phyloP scores from a whole-genome alignment of 2,329 filamentous ascomycete species.

The Phyllosticta citribraziliensis region DNA sequence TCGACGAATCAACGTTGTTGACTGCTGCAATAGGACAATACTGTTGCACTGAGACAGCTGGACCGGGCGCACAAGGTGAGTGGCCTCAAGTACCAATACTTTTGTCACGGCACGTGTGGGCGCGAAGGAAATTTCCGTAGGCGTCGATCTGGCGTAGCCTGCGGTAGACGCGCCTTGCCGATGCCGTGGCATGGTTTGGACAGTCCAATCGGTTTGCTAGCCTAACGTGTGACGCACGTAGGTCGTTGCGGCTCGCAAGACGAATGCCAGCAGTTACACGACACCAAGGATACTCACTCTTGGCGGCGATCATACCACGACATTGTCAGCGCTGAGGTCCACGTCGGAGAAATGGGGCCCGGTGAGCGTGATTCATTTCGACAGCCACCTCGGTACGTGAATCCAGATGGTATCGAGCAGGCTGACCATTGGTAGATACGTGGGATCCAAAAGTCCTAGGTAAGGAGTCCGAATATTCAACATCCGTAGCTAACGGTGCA shows the following conservation, averaged over 20 bases:
- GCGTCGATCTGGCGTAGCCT: neutral
- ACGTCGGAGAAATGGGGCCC: constrained; percentile 42
- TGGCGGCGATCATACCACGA: constrained; percentile 49
- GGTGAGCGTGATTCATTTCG: constrained; percentile 50
- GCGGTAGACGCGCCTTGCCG: neutral
- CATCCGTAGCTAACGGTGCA: constrained; percentile 8
- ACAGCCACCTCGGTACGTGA: constrained; percentile 37
- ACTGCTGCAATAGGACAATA: constrained; percentile 36
- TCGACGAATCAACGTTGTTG: neutral
- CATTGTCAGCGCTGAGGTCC: constrained; percentile 42
- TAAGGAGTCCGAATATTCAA: constrained; percentile 16
- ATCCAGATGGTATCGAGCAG: neutral
- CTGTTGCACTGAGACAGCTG: constrained; percentile 44
- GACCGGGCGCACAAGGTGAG: constrained; percentile 41
- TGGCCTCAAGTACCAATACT: constrained; percentile 1
- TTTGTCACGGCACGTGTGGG: neutral
- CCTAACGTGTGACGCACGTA: constrained; percentile 13
- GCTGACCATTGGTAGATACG: constrained; percentile 33
- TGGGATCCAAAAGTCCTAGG: constrained; percentile 47
- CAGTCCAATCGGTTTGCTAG: neutral
- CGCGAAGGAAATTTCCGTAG: neutral
- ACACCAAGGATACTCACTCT: constrained; percentile 44
- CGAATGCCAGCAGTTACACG: constrained; percentile 35
- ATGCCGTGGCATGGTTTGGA: neutral
- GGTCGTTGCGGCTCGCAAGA: constrained; percentile 37